These are phyloP conservation scores for Fraxinus dipetala DNA, from an alignment of 305 asterid genomes.

Conservation along the genomic window DNA sequence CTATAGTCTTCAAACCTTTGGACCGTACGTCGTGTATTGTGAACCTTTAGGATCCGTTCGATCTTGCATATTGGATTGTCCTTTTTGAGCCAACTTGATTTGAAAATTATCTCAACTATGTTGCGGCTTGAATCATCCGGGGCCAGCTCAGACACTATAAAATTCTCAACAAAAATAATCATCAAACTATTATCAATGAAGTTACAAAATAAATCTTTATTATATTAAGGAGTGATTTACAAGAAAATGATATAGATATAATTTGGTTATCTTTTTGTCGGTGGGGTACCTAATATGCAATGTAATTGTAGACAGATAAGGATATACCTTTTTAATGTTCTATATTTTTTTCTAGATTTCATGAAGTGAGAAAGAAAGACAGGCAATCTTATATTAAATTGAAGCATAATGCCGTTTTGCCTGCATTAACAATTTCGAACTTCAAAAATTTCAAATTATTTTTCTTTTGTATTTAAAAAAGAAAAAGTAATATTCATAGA, in stretches of 20 bases:
- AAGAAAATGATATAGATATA: neutral
- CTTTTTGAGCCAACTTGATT: conserved; percentile 64
- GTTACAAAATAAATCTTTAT: neutral
- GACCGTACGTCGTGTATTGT: conserved; percentile 60
- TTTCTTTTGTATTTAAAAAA: neutral
- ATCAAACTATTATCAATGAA: neutral
- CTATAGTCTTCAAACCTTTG: conserved; percentile 70
- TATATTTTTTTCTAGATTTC: neutral
- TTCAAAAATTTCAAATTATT: neutral
- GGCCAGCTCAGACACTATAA: conserved; percentile 47
- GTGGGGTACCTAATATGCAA: neutral
- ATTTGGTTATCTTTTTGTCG: conserved; percentile 24
- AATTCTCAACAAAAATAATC: neutral
- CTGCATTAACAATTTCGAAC: conserved; percentile 2
- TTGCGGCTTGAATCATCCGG: conserved; percentile 69
- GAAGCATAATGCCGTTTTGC: conserved; percentile 9
- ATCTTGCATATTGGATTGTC: conserved; percentile 55
- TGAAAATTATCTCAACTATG: conserved; percentile 68
- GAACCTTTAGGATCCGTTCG: conserved; percentile 63
- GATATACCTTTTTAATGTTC: neutral
- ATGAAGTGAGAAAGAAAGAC: conserved; percentile 16
- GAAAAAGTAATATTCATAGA: neutral
- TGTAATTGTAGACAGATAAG: neutral
- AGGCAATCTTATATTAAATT: conserved; percentile 7
- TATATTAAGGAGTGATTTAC: neutral